Evolutionary conservation across 441 rosid genomes (phyloP).

Genomic region (Bruguiera hainesii): DNA sequence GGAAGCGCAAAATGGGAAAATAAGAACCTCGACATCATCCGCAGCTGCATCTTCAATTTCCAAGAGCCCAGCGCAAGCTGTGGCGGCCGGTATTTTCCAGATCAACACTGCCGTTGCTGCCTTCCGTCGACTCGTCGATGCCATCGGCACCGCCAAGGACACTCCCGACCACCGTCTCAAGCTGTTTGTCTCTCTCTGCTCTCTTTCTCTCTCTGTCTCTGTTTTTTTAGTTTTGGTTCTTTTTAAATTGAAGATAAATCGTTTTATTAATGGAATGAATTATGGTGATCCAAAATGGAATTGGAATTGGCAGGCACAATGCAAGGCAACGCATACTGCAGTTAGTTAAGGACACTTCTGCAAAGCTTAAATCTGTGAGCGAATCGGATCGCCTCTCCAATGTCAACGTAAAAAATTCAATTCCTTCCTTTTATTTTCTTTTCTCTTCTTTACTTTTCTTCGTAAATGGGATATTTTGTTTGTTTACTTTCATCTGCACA

Average conservation of each 20-base stretch:
- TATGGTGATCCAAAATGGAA: neutral
- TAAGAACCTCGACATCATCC: conserved; percentile 26
- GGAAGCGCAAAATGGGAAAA: conserved; percentile 25
- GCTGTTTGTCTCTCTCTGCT: conserved; percentile 28
- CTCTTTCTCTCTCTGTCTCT: neutral
- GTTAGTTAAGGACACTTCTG: conserved; percentile 61
- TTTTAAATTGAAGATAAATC: too few species aligned
- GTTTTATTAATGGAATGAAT: neutral
- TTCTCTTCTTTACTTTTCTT: neutral
- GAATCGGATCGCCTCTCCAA: conserved; percentile 44
- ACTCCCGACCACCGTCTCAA: conserved; percentile 62
- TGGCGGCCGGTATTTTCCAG: conserved; percentile 69
- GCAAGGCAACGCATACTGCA: conserved; percentile 62
- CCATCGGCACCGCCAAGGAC: conserved; percentile 61
- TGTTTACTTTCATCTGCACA: conserved; percentile 12
- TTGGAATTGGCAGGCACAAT: conserved; percentile 38
- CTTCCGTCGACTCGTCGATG: conserved; percentile 64
- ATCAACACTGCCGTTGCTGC: conserved; percentile 65
- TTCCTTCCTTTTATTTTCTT: neutral
- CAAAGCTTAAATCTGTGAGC: conserved; percentile 57
- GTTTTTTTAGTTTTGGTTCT: neutral
- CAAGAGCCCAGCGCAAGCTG: conserved; percentile 53
- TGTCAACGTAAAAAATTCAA: conserved; percentile 32
- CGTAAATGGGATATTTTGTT: neutral
- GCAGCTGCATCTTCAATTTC: conserved; percentile 25